phyloP scores from a whole-genome alignment of 2,329 filamentous ascomycete genomes.

The Aspergillus sp. region DNA sequence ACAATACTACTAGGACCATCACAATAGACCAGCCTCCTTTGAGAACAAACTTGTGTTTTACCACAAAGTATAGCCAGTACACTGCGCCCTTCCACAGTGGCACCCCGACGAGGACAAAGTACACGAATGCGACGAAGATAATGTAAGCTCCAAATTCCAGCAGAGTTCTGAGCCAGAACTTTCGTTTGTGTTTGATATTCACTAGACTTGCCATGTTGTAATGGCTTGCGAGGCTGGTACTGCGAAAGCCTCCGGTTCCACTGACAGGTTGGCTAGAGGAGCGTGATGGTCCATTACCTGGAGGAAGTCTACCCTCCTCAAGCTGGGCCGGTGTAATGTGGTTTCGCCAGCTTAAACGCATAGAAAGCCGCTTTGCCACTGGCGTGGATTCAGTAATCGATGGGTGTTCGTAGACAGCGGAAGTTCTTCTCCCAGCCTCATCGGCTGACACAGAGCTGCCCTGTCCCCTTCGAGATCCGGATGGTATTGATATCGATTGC shows the following conservation, averaged over 20 bases:
- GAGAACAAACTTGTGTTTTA: constrained; percentile 42
- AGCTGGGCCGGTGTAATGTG: background rate
- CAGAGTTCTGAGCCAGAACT: background rate
- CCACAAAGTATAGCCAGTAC: constrained; percentile 44
- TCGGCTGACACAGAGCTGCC: background rate
- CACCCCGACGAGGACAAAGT: constrained; percentile 48
- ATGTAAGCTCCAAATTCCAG: constrained; percentile 24
- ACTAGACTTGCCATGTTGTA: background rate
- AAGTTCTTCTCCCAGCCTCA: too few species aligned
- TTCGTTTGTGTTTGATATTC: background rate
- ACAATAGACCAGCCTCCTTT: constrained; percentile 44
- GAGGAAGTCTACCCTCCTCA: background rate
- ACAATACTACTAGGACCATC: constrained; percentile 39
- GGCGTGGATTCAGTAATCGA: background rate
- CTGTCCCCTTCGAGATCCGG: background rate
- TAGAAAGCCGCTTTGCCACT: background rate
- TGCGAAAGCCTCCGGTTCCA: background rate
- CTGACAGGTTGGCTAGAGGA: background rate
- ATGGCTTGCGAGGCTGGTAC: background rate
- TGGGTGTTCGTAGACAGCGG: background rate
- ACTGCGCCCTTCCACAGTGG: constrained; percentile 49
- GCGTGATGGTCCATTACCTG: background rate
- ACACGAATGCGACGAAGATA: constrained; percentile 40
- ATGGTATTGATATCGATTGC: background rate
- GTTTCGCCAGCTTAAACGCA: background rate